Base-by-base conservation (phyloP, 176 grass and related monocot species). In the Oryza meyeriana region DNA sequence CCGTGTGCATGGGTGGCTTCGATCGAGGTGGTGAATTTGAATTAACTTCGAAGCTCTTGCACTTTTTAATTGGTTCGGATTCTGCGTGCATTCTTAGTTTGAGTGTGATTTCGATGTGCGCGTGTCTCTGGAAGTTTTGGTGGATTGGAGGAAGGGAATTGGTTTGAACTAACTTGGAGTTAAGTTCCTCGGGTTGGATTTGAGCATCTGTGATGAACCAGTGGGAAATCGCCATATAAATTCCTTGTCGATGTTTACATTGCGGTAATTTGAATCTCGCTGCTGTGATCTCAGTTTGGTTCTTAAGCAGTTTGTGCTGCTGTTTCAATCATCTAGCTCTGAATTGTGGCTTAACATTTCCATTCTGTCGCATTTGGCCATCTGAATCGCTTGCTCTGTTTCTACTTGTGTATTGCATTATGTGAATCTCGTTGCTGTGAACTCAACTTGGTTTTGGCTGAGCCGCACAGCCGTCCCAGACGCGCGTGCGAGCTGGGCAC, bases 361-460 rank as follows among this genome's bases (percentile, higher is more conserved):
- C 65, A 69, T 57, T 69, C 55, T 25, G 22, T 59, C 24, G 68
- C 80, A 45, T 64, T 82, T 74, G 17, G n/a, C n/a, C n/a, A n/a
- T n/a, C n/a, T n/a, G n/a, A n/a, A n/a, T n/a, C n/a, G n/a, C n/a
- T n/a, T n/a, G n/a, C n/a, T n/a, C n/a, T n/a, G n/a, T n/a, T n/a
- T n/a, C n/a, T n/a, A n/a, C n/a, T n/a, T n/a, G n/a, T n/a, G n/a
- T n/a, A n/a, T n/a, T n/a, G n/a, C n/a, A n/a, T n/a, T n/a, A n/a
- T n/a, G n/a, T n/a, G n/a, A n/a, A n/a, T n/a, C n/a, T n/a, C n/a
- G n/a, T n/a, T n/a, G n/a, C n/a, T n/a, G n/a, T n/a, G n/a, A n/a
- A n/a, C n/a, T n/a, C n/a, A n/a, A n/a, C n/a, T n/a, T n/a, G n/a
- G 14, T 66, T 25, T 40, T 81, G n/a, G n/a, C n/a, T n/a, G n/a